Conservation (phyloP, 1,284 basidiomycete genomes). For the Lentinula novae-zelandiae region DNA sequence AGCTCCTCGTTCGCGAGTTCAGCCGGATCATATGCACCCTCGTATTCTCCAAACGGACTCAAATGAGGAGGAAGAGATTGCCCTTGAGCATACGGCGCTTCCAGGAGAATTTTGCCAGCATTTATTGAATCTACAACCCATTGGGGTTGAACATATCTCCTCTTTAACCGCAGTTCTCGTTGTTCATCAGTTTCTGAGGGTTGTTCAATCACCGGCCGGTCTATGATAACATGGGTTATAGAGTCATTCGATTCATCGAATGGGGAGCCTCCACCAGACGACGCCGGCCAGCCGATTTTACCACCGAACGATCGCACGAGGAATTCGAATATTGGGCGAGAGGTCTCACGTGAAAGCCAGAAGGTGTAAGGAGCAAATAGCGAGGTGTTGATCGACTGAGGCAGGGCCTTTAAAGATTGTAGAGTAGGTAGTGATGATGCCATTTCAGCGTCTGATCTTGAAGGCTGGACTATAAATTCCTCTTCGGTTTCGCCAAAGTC, state of each 20-base stretch:
- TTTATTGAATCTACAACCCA: slow-evolving; percentile 99
- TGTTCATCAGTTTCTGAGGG: slow-evolving; percentile 54
- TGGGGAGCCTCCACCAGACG: slow-evolving; percentile 83
- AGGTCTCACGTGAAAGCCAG: slow-evolving; percentile 93
- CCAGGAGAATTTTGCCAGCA: slow-evolving; percentile 77
- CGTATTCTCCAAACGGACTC: slow-evolving; percentile 89
- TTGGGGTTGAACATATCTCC: slow-evolving; percentile 95
- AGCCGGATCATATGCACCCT: slow-evolving; percentile 73
- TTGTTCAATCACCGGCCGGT: slow-evolving; percentile 69
- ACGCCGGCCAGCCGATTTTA: slow-evolving; percentile 84
- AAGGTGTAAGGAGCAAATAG: slow-evolving; percentile 90
- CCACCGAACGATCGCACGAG: slow-evolving; percentile 91
- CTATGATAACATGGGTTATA: slow-evolving; percentile 96
- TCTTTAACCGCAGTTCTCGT: slow-evolving; percentile 59
- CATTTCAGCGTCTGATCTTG: slow-evolving; percentile 53
- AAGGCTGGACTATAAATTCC: slow-evolving; percentile 66
- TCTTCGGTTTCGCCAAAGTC: slow-evolving; percentile 53
- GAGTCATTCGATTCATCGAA: slow-evolving; percentile 69
- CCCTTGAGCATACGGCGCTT: slow-evolving; percentile 87
- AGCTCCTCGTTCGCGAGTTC: slow-evolving; percentile 25
- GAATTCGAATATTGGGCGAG: slow-evolving; percentile 93
- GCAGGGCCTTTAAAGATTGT: slow-evolving; percentile 63
- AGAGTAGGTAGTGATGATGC: slow-evolving; percentile 72
- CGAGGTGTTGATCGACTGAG: slow-evolving; percentile 47
- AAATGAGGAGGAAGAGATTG: slow-evolving; percentile 90